A percentile compares a stretch with the other conserved stretches of the same genome.
phyloP scores from a whole-genome alignment of 2,329 filamentous ascomycete genomes.

The Pseudohalonectria lignicola region DNA sequence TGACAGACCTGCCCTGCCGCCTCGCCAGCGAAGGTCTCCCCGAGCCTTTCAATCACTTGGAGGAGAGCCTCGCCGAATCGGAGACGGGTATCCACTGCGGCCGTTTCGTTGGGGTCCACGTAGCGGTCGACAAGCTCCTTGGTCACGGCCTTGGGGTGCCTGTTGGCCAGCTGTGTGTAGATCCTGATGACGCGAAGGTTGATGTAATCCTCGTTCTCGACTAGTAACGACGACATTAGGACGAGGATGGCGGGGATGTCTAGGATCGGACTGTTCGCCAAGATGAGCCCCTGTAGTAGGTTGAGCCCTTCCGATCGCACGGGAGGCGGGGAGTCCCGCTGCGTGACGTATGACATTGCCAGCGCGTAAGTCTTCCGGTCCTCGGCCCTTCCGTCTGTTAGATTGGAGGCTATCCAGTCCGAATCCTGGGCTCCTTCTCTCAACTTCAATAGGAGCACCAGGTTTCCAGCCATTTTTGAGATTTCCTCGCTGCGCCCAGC shows the following conservation, averaged over 20 bases:
- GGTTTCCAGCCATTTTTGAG: conserved; percentile 43
- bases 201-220: conserved; percentile 60
- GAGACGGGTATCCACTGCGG: conserved; percentile 50
- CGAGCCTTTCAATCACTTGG: conserved; percentile 51
- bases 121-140: conserved; percentile 58
- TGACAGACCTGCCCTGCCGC: conserved; percentile 40
- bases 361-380: conserved; percentile 52
- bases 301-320: conserved; percentile 57
- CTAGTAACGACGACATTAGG: conserved; percentile 51
- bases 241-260: conserved; percentile 57
- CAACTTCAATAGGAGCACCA: conserved; percentile 44
- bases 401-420: conserved; percentile 21
- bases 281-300: conserved; percentile 46
- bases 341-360: conserved; percentile 53
- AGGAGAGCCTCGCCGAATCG: conserved; percentile 58
- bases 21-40: conserved; percentile 42
- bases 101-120: conserved; percentile 49
- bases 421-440: conserved; percentile 40
- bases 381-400: conserved; percentile 39
- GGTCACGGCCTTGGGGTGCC: conserved; percentile 50
- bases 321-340: conserved; percentile 50
- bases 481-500: conserved; percentile 24
- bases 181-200: conserved; percentile 57
- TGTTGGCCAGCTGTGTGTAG: conserved; percentile 48
- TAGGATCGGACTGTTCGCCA: conserved; percentile 42